Percentiles rank a stretch among this genome's conserved stretches.
phyloP scores from a whole-genome alignment of 2,329 filamentous ascomycete species.

The Dendrostoma leiphaemia region DNA sequence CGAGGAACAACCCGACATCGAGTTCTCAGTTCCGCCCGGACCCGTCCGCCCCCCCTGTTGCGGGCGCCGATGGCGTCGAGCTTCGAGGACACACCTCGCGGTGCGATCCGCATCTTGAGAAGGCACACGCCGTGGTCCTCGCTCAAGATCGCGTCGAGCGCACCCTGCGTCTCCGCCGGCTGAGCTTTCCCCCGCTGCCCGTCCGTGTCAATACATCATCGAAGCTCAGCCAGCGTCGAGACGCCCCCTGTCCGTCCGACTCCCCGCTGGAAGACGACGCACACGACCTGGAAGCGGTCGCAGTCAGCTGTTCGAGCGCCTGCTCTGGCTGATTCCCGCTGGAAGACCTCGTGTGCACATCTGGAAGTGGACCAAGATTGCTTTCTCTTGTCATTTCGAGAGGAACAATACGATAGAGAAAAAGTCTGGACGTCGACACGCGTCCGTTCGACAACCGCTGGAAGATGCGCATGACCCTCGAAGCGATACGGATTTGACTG shows the following conservation, averaged over 20 bases:
- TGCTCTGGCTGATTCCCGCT: conserved; percentile 9
- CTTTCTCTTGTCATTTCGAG: neutral
- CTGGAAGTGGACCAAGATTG: neutral
- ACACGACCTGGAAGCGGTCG: conserved; percentile 12
- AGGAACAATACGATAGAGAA: neutral
- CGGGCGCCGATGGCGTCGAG: conserved; percentile 8
- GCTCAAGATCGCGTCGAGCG: conserved; percentile 11
- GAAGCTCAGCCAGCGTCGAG: conserved; percentile 12
- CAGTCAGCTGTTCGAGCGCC: conserved; percentile 1
- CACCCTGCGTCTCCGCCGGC: conserved; percentile 7
- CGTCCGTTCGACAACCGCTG: neutral
- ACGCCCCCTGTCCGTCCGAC: conserved; percentile 9
- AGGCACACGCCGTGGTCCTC: no score
- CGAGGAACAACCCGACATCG: neutral
- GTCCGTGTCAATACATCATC: neutral
- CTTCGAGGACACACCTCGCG: conserved; percentile 3
- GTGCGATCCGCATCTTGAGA: conserved; percentile 6
- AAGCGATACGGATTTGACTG: neutral
- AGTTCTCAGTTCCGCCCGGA: conserved; percentile 13
- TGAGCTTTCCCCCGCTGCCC: neutral
- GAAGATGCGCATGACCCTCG: neutral
- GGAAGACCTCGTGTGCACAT: conserved; percentile 1
- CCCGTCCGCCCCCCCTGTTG: conserved; percentile 8
- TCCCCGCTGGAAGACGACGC: neutral
- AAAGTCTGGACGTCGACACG: conserved; percentile 6